These are phyloP conservation scores for Lenzites betulinus DNA, from an alignment of 768 basidiomycete genomes.

Conservation along the genomic window DNA sequence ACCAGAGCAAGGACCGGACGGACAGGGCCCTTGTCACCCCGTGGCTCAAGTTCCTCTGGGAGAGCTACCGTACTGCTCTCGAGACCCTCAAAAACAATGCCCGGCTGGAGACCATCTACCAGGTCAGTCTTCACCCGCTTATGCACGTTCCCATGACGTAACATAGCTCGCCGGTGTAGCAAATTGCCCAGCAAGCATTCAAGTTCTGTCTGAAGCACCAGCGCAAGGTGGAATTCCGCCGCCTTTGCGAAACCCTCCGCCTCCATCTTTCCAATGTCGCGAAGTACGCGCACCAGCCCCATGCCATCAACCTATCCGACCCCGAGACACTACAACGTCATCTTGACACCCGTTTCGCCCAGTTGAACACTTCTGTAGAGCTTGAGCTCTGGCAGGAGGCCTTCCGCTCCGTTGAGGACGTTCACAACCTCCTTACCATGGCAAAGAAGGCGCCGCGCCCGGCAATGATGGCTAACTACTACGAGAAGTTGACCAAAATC, in stretches of 20 bases:
- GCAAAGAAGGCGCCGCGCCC: slow-evolving; percentile 92
- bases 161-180: slow-evolving; percentile 44
- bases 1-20: slow-evolving; percentile 92
- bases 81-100: slow-evolving; percentile 97
- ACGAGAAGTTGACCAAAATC: slow-evolving; percentile 95
- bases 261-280: slow-evolving; percentile 93
- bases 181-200: slow-evolving; percentile 97
- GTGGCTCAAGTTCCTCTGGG: slow-evolving; percentile 99
- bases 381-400: slow-evolving; percentile 99
- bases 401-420: slow-evolving; percentile 97
- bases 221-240: slow-evolving; percentile 95
- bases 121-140: slow-evolving; percentile 50
- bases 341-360: slow-evolving; percentile 95
- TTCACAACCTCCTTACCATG: slow-evolving; percentile 92
- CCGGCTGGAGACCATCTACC: slow-evolving; percentile 89
- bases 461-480: slow-evolving; percentile 98
- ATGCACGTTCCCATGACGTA: not conserved
- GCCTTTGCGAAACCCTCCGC: slow-evolving; percentile 93
- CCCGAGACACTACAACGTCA: slow-evolving; percentile 93
- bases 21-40: slow-evolving; percentile 95
- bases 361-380: slow-evolving; percentile 95
- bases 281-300: slow-evolving; percentile 92
- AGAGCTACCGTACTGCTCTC: slow-evolving; percentile 92
- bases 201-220: slow-evolving; percentile 93
- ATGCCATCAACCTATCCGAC: slow-evolving; percentile 94